A percentile compares a stretch with the other conserved stretches of the same genome.
phyloP scores from a whole-genome alignment of 371 early-diverging fungal genomes.

The Amoeboaphelidium occidentale region DNA sequence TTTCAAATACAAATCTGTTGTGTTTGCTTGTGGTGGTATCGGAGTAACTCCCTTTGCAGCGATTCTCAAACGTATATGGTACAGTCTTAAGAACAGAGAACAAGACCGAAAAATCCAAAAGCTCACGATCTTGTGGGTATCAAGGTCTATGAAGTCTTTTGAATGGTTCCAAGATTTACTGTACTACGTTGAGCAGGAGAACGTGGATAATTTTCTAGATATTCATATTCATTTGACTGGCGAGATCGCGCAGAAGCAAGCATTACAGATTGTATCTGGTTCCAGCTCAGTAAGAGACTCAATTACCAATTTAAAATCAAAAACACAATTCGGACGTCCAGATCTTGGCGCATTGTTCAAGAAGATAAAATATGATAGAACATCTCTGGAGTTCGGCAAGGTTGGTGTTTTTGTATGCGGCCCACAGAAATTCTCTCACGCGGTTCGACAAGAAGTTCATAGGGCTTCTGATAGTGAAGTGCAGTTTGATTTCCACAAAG shows the following conservation, averaged over 20 bases:
- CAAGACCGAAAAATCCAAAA: constrained; percentile 16
- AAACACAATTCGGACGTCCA: constrained; percentile 16
- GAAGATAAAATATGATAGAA: constrained; percentile 10
- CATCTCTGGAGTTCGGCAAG: constrained; percentile 8
- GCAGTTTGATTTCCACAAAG: constrained; percentile 22
- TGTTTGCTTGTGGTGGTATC: constrained; percentile 20
- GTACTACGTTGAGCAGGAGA: no score
- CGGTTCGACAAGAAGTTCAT: constrained; percentile 16
- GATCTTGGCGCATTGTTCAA: constrained; percentile 13
- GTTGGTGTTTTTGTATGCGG: constrained; percentile 44
- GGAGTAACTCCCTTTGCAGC: constrained; percentile 25
- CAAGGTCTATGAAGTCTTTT: no score
- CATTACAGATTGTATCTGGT: no score
- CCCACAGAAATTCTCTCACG: constrained; percentile 24
- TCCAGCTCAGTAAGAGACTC: constrained; percentile 12
- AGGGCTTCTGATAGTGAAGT: constrained; percentile 12
- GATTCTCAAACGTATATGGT: constrained; percentile 24
- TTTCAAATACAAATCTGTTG: constrained; percentile 5
- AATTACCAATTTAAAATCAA: constrained; percentile 15
- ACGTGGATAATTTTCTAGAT: no score
- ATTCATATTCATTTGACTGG: no score
- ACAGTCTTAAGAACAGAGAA: constrained; percentile 20
- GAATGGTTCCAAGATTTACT: no score
- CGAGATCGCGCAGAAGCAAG: no score
- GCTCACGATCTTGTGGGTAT: no score